Base-by-base conservation (phyloP, 345 rosid species). In the Litchi chinensis region DNA sequence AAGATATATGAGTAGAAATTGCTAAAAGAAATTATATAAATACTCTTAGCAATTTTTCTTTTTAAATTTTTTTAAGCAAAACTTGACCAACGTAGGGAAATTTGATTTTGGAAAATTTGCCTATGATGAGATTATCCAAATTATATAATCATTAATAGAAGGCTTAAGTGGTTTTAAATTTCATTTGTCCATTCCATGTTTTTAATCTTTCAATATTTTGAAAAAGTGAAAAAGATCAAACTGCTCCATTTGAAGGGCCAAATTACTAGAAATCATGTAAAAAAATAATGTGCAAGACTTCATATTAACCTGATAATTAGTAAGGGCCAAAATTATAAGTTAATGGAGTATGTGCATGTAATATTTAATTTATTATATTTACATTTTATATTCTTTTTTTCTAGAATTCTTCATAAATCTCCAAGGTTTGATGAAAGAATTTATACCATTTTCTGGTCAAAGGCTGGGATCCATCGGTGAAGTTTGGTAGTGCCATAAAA, bases 401-500 rank as follows among this genome's bases (percentile, higher is more conserved):
- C 63, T 57, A 18, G 28, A 60, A 60, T 60, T 4, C 4, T 52
- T 60, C 65, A n/a, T 60, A 22, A 60, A 16, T 16, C n/a, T 60
- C 10, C 28, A 60, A 60, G 28, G 11, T 60, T n/a, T 60, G 28
- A 60, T 22, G 65, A 46, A 8, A 60, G 28, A 60, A 60, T 60
- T 7, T 19, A n/a, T 60, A n/a, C 9, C 9, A 60, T n/a, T 60
- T 60, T 60, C 8, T 60, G 28, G 8, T 60, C 11, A 60, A 19
- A 60, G 24, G 28, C 24, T 7, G 21, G n/a, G 65, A 60, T 65
- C 11, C 73, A 82, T 46, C 81, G 85, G 87, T 76, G 84, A 76
- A 67, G 89, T 82, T 84, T 76, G 87, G 86, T 74, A 43, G 44
- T 19, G 76, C 73, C 83, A 80, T 86, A 82, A 86, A 54, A 41